Conservation (phyloP, 2,329 filamentous ascomycete species). For the Xylariaceae sp. region DNA sequence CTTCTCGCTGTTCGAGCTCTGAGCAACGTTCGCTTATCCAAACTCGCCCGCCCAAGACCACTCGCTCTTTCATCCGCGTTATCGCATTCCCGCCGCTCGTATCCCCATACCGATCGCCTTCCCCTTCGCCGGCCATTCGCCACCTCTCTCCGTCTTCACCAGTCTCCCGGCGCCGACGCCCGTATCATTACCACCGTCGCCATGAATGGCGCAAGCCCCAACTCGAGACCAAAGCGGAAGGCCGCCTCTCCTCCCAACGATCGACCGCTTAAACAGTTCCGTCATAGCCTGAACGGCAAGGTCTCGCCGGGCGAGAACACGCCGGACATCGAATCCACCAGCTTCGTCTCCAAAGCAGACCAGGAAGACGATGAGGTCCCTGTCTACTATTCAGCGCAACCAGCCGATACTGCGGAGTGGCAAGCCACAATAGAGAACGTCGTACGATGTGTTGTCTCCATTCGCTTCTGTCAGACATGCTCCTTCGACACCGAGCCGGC, state of each 20-base stretch:
- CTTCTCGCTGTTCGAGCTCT: conserved; percentile 22
- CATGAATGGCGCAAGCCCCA: conserved; percentile 42
- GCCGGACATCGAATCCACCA: conserved; percentile 35
- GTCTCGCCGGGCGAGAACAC: conserved; percentile 47
- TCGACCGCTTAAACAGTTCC: conserved; percentile 40
- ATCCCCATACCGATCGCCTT: background rate
- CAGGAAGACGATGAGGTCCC: conserved; percentile 40
- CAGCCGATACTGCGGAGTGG: conserved; percentile 73
- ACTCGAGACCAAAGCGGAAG: conserved; percentile 48
- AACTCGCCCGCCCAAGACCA: conserved; percentile 11
- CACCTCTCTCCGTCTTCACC: background rate
- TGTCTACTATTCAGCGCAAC: conserved; percentile 34
- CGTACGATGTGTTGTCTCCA: conserved; percentile 94
- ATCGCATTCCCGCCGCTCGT: background rate
- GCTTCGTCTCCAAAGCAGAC: conserved; percentile 35
- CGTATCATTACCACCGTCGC: conserved; percentile 12
- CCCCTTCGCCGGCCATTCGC: background rate
- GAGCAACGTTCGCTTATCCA: conserved; percentile 14
- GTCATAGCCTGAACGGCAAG: conserved; percentile 42
- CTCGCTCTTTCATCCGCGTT: background rate
- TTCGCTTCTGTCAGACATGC: conserved; percentile 96
- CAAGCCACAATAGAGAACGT: conserved; percentile 92
- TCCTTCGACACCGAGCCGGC: conserved; percentile 97
- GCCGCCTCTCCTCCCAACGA: conserved; percentile 41
- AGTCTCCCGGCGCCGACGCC: background rate